Evolutionary conservation across 2,329 filamentous ascomycete genomes (phyloP).

Genomic region (Fusarium euwallaceae): DNA sequence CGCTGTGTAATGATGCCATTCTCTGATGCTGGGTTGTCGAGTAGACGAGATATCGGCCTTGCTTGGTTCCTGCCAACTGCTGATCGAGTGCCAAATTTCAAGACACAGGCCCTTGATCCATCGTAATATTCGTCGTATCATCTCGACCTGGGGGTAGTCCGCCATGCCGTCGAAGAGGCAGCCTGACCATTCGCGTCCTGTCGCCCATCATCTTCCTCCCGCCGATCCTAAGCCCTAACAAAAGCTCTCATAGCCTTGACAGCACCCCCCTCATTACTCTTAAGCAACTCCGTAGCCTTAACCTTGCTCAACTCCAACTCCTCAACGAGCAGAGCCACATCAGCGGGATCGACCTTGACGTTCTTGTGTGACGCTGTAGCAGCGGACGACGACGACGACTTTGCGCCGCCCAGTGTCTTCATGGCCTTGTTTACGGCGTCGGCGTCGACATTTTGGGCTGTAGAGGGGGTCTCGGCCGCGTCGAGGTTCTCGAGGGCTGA

Average conservation of each 20-base stretch:
- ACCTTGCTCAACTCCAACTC: conserved; percentile 78
- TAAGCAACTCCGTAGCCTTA: conserved; percentile 81
- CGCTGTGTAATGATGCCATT: background rate
- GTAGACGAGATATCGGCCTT: background rate
- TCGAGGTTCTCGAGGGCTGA: conserved; percentile 80
- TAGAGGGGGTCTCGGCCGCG: conserved; percentile 55
- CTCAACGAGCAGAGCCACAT: conserved; percentile 78
- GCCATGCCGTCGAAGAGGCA: background rate
- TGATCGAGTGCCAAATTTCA: background rate
- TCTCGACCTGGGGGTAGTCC: background rate
- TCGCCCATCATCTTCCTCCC: background rate
- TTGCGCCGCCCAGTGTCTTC: conserved; percentile 66
- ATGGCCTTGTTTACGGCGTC: conserved; percentile 80
- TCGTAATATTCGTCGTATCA: background rate
- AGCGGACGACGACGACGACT: conserved; percentile 42
- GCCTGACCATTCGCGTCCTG: background rate
- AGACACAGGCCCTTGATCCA: background rate
- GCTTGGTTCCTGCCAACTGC: background rate
- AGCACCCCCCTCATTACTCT: conserved; percentile 77
- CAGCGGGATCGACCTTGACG: conserved; percentile 80
- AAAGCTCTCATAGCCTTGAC: conserved; percentile 76
- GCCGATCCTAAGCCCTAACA: conserved; percentile 36
- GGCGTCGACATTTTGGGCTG: conserved; percentile 72
- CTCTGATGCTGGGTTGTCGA: background rate
- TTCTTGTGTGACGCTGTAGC: conserved; percentile 62